Evolutionary conservation across 2,329 filamentous ascomycete genomes (phyloP), one percentile per base, ranked within the genome.

Genomic region (Ceratocystis diversiconidia): DNA sequence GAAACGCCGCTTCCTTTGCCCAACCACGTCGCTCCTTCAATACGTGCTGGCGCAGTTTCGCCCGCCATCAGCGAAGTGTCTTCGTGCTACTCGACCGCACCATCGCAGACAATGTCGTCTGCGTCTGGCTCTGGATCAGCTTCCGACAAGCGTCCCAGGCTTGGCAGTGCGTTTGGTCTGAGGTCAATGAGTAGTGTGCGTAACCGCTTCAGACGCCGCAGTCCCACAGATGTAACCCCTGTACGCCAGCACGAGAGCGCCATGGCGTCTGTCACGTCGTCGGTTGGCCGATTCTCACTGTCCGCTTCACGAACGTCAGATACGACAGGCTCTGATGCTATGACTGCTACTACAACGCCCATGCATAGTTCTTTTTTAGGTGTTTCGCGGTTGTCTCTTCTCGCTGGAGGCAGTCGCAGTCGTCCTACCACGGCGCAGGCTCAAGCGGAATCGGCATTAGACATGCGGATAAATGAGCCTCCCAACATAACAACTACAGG

Each of bases 331-430:
- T 62, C 60, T 8, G 43, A 43, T 8, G 36, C 52, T 4, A 25
- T 44, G 10, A 50, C 65, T 41, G 28, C 52, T 3, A 36, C 25
- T 10, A 50, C 32, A 19, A 65, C 59, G 12, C 55, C 65, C 43
- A 52, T 22, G 10, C 61, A 22, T 46, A 64, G 65, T 61, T 66
- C 65, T 66, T 66, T 66, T 66, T 66, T 66, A 66, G 65, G 65
- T 25, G 65, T 46, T 32, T 66, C 65, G 61, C 65, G 65, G 44
- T 62, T 66, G 65, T 66, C 65, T 61, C 62, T 64, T 50, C 61
- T 64, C 62, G 43, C 60, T 63, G 62, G 59, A 59, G 60, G 59
- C 48, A 50, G 66, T 44, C 66, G 63, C 63, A 62, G 63, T 12
- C 66, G 59, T n/a, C 43, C 63, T 6, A 50, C 30, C 19, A 65